Evolutionary conservation across 441 rosid species (phyloP).

Genomic region (Corymbia citriodora): DNA sequence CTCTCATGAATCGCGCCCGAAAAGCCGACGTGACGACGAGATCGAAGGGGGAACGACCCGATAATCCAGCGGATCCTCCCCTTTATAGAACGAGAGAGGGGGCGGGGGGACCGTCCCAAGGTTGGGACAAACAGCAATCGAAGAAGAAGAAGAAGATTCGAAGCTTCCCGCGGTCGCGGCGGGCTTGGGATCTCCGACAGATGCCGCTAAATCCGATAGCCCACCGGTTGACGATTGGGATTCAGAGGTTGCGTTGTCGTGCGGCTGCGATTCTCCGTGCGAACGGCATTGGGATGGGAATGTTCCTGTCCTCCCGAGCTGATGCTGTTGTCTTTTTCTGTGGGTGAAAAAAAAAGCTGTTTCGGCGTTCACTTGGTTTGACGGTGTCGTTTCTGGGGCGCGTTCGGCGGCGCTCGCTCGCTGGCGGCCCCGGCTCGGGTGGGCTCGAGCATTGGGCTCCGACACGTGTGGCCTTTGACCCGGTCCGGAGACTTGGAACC

Average conservation of each 20-base stretch:
- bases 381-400: not conserved
- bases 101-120: not conserved
- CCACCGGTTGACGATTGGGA: not conserved
- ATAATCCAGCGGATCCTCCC: not conserved
- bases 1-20: not conserved
- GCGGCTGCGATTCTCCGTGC: not conserved
- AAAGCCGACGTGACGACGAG: not conserved
- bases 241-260: not conserved
- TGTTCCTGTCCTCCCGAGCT: not conserved
- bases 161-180: not conserved
- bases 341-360: not conserved
- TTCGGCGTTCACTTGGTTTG: not conserved
- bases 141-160: not conserved
- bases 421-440: not conserved
- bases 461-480: not conserved
- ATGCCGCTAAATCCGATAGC: not conserved
- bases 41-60: not conserved
- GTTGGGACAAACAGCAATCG: not conserved
- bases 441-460: not conserved
- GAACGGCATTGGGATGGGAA: not conserved
- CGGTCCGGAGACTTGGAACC: not conserved
- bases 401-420: not conserved
- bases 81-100: not conserved
- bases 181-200: not conserved
- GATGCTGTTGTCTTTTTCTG: not conserved